phyloP scores from a whole-genome alignment of 179 eudicot species.

The Corrigiola litoralis region DNA sequence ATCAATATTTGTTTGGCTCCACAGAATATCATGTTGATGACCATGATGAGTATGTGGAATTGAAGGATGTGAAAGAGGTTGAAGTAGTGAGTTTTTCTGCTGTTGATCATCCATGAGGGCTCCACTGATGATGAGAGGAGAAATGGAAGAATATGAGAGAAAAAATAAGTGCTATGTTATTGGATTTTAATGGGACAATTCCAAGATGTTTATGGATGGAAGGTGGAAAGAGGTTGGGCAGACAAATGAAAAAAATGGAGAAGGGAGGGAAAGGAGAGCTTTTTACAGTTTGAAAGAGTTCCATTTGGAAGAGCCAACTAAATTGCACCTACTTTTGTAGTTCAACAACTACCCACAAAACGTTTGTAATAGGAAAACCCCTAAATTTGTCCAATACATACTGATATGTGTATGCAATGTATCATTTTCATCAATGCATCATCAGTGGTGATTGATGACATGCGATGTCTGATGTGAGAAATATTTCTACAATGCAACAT shows the following conservation, averaged over 20 bases:
- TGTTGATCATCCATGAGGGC: conserved; percentile 3
- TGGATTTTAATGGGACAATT: not conserved
- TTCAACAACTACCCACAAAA: conserved; percentile 28
- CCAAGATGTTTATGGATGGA: conserved; percentile 1
- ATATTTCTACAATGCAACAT: conserved; percentile 6
- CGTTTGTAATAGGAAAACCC: conserved; percentile 10
- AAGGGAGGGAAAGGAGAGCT: not conserved
- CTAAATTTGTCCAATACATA: not conserved
- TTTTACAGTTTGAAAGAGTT: not conserved
- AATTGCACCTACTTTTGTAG: conserved; percentile 27
- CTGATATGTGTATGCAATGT: not conserved
- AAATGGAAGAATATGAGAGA: not conserved
- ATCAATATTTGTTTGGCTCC: not conserved
- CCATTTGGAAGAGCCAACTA: conserved; percentile 17
- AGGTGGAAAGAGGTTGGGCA: conserved; percentile 28
- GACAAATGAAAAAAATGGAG: not conserved
- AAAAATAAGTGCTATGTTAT: not conserved
- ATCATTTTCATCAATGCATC: not conserved
- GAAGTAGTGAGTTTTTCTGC: conserved; percentile 6
- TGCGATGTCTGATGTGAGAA: not conserved
- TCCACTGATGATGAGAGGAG: not conserved
- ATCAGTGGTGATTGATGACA: not conserved
- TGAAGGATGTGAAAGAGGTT: not conserved
- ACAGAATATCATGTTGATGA: not conserved
- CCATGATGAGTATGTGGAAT: not conserved